These are phyloP conservation scores for Jatropha podagrica DNA, from an alignment of 441 rosid species.

Conservation along the genomic window DNA sequence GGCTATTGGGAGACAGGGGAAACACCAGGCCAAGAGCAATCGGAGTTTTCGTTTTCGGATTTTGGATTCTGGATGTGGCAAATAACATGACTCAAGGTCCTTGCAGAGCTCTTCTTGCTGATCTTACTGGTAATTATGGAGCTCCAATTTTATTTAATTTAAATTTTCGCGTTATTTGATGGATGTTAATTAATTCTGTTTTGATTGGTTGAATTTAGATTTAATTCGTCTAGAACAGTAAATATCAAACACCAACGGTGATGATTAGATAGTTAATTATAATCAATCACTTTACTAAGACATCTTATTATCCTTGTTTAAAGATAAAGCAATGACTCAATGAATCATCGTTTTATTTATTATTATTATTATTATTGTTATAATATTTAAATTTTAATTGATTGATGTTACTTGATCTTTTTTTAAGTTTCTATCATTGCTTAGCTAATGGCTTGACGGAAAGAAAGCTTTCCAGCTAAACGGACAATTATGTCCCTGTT, in stretches of 20 bases:
- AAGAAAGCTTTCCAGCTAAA: neutral
- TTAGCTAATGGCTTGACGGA: slow-evolving; percentile 1
- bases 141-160: neutral
- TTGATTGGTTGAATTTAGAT: neutral
- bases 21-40: slow-evolving; percentile 61
- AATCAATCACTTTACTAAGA: neutral
- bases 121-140: slow-evolving; percentile 70
- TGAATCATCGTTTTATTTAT: neutral
- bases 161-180: no score
- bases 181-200: no score
- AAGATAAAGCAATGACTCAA: neutral
- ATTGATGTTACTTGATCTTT: slow-evolving; percentile 17
- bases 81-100: slow-evolving; percentile 97
- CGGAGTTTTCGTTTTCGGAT: slow-evolving; percentile 73
- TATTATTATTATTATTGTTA: neutral
- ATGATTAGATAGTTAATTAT: neutral
- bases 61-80: slow-evolving; percentile 94
- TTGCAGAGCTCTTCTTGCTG: slow-evolving; percentile 93
- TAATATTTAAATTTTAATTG: neutral
- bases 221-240: no score
- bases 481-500: slow-evolving; percentile 4
- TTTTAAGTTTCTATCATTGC: slow-evolving; percentile 11
- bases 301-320: neutral
- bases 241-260: slow-evolving; percentile 4
- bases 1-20: slow-evolving; percentile 79